Percentiles rank a stretch among this genome's conserved stretches.
phyloP scores from a whole-genome alignment of 352 stramenopile species.

The Globisporangium spinosum region DNA sequence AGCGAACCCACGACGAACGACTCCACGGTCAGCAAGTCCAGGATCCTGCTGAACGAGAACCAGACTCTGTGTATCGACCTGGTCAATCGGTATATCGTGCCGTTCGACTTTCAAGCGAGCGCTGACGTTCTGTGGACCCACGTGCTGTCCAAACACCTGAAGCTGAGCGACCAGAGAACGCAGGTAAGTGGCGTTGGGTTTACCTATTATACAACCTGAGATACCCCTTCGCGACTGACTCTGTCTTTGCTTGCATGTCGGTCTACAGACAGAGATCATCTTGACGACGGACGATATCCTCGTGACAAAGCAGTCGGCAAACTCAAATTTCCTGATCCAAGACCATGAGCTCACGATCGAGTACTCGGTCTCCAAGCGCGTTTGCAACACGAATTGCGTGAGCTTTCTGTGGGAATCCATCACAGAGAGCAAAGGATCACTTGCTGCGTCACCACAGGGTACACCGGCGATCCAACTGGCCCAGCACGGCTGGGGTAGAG shows the following conservation, averaged over 20 bases:
- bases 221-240: no score
- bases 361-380: constrained; percentile 28
- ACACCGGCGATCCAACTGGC: constrained; percentile 2
- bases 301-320: constrained; percentile 5
- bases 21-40: constrained; percentile 15
- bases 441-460: not conserved
- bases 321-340: not conserved
- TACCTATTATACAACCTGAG: no score
- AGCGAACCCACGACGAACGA: not conserved
- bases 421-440: constrained; percentile 4
- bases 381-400: constrained; percentile 10
- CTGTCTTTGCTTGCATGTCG: not conserved
- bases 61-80: constrained; percentile 32
- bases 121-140: constrained; percentile 31
- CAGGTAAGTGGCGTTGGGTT: not conserved
- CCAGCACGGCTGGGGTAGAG: constrained; percentile 11
- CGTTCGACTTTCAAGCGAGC: constrained; percentile 13
- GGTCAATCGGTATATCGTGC: constrained; percentile 5
- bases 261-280: constrained; percentile 13
- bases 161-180: constrained; percentile 21
- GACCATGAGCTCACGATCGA: constrained; percentile 6
- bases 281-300: constrained; percentile 18
- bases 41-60: constrained; percentile 32
- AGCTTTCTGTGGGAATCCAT: constrained; percentile 20
- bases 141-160: constrained; percentile 26